Conservation (phyloP, 139 green algal genomes). For the Coccomyxa sp. region DNA sequence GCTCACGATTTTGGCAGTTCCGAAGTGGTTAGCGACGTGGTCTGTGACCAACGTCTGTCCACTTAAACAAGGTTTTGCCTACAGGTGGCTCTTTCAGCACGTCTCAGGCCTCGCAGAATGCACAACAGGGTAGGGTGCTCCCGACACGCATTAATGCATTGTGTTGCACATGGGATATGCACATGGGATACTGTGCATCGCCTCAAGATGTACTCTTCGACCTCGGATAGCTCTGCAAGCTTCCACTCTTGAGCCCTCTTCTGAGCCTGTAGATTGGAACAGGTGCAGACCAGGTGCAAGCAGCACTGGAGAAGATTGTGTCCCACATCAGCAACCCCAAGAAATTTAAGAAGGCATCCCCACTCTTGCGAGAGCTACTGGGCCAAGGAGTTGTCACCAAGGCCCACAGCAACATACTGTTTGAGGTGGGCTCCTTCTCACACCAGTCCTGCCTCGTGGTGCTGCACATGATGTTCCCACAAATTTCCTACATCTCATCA, state of each 20-base stretch:
- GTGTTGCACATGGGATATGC: background rate
- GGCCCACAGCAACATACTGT: slow-evolving; percentile 23
- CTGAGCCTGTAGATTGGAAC: too few relatives aligned
- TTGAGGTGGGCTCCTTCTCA: slow-evolving; percentile 19
- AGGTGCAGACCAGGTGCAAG: slow-evolving; percentile 30
- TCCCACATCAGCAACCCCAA: slow-evolving; percentile 51
- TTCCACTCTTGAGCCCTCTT: too few relatives aligned
- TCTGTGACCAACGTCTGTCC: too few relatives aligned
- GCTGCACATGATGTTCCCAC: background rate
- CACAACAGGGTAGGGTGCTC: background rate
- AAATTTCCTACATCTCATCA: background rate
- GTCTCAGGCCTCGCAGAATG: too few relatives aligned
- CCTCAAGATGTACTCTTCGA: too few relatives aligned
- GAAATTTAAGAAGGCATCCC: slow-evolving; percentile 70
- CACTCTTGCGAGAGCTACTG: slow-evolving; percentile 68
- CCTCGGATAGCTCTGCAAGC: too few relatives aligned
- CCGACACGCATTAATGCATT: background rate
- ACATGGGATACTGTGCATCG: background rate
- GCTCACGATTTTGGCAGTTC: background rate
- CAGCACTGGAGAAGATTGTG: slow-evolving; percentile 49
- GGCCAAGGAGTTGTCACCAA: slow-evolving; percentile 16
- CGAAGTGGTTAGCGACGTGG: too few relatives aligned
- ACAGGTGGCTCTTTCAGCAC: too few relatives aligned
- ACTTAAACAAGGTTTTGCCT: too few relatives aligned
- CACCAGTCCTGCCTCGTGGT: background rate